These are phyloP conservation scores for Talaromyces sp. DNA, from an alignment of 2,329 filamentous ascomycete genomes.

Conservation along the genomic window DNA sequence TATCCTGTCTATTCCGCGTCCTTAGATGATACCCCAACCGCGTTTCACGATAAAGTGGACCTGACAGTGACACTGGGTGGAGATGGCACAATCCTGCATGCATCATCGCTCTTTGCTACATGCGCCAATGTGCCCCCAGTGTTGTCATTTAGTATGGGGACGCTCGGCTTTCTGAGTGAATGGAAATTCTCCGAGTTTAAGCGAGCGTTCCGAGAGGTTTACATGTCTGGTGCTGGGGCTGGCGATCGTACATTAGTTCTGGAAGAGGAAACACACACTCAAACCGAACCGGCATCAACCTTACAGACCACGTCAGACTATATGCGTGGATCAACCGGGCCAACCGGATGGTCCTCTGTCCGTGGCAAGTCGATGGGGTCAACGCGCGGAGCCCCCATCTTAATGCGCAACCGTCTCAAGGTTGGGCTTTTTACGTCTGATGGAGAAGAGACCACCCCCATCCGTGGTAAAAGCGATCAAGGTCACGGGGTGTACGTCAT, in stretches of 20 bases:
- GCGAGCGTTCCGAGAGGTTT: conserved; percentile 86
- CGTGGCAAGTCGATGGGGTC: conserved; percentile 80
- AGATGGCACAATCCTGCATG: conserved; percentile 86
- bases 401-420: conserved; percentile 83
- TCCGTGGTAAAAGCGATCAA: conserved; percentile 30
- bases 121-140: conserved; percentile 83
- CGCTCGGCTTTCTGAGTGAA: conserved; percentile 89
- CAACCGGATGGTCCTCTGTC: conserved; percentile 69
- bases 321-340: conserved; percentile 34
- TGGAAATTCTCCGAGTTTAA: conserved; percentile 97
- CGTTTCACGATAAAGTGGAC: conserved; percentile 79
- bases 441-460: conserved; percentile 59
- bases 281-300: conserved; percentile 32
- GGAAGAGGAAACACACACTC: conserved; percentile 42
- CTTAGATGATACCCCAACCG: conserved; percentile 39
- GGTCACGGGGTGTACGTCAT: conserved; percentile 68
- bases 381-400: conserved; percentile 73
- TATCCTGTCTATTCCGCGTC: conserved; percentile 70
- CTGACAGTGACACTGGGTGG: conserved; percentile 88
- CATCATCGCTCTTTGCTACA: conserved; percentile 82
- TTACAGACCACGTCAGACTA: not conserved
- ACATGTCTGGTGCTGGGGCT: conserved; percentile 71
- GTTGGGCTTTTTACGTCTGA: conserved; percentile 78
- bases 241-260: conserved; percentile 49
- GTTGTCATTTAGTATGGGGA: conserved; percentile 95